These are phyloP conservation scores for Arachnomyces sp. DNA, from an alignment of 2,329 filamentous ascomycete species.

Conservation along the genomic window DNA sequence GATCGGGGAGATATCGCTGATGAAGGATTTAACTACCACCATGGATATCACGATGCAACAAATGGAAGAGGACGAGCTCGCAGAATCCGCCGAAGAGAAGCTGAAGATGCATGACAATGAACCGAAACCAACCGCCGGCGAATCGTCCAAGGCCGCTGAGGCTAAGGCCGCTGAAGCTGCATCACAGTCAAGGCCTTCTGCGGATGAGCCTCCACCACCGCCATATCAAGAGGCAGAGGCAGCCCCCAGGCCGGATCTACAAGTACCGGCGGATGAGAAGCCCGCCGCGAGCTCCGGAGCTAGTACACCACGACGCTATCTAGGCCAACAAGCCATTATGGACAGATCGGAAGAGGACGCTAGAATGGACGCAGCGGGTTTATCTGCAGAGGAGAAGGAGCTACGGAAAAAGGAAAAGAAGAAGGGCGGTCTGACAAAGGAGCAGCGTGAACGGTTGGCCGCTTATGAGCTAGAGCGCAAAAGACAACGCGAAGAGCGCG, in stretches of 20 bases:
- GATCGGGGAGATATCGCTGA: conserved; percentile 95
- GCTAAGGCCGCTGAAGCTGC: conserved; percentile 17
- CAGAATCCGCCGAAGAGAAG: conserved; percentile 45
- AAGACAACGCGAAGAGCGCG: conserved; percentile 77
- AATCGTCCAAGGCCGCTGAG: conserved; percentile 37
- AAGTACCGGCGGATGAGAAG: conserved; percentile 13
- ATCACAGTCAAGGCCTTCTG: conserved; percentile 18
- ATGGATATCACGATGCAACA: conserved; percentile 95
- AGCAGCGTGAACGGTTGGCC: conserved; percentile 84
- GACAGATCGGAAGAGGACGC: conserved; percentile 76
- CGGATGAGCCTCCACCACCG: conserved; percentile 3
- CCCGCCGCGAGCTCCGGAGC: conserved; percentile 29
- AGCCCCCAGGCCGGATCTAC: conserved; percentile 8
- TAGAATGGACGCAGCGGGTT: conserved; percentile 55
- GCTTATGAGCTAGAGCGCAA: conserved; percentile 83
- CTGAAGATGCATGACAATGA: conserved; percentile 39
- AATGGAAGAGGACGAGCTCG: conserved; percentile 61
- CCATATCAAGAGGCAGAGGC: conserved; percentile 12
- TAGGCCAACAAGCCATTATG: conserved; percentile 80
- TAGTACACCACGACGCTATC: conserved; percentile 45
- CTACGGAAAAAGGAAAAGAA: conserved; percentile 78
- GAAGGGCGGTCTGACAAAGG: conserved; percentile 77
- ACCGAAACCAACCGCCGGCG: conserved; percentile 49
- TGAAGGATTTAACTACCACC: conserved; percentile 95
- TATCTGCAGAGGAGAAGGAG: conserved; percentile 67